Evolutionary conservation across 2,329 filamentous ascomycete species (phyloP), one percentile per base, ranked within the genome.

Genomic region (Stachybotrys chartarum): DNA sequence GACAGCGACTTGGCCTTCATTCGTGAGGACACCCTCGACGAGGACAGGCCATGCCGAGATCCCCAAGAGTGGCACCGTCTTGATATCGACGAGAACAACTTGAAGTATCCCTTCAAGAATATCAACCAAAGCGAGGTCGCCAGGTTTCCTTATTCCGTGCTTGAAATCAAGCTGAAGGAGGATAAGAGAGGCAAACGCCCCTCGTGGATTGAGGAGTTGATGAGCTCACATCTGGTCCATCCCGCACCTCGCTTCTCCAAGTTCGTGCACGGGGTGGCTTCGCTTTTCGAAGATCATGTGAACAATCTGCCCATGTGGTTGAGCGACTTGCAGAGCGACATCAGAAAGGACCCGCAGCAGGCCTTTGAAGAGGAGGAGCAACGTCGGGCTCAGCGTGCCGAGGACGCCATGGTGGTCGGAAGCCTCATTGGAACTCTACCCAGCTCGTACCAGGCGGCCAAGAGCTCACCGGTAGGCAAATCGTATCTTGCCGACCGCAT

Each of bases 291-390:
- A 65, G 91, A 99, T 71, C 85, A 96, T 66, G 92, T 99, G 70
- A 97, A 97, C 74, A 92, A 85, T 59, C 85, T 97, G 66, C 94
- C 94, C 14, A 97, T 97, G 76, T 99, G 94, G 94, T 82, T 97
- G 39, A 87, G 87, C 64, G 89, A 96, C 59, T 80, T 97, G 48
- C 93, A 97, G 68, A 90, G 84, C 35, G 94, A 99, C 68, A 99
- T 99, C 67, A 87, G 93, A 62, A 91, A 90, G 68, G 92, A 97
- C 68, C 94, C 94, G 0, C 89, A 94, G 68, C 82, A 83, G 59
- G 93, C 93, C 0, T 97, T 96, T 68, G 88, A 95, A 60, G 88
- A 94, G 64, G 92, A 97, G 70, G 91, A 96, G 69, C 86, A 93
- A 70, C 84, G 88, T 56, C 86, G 88, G 57, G 88, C 87, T 30